Base-by-base conservation (phyloP, 2,329 filamentous ascomycete genomes). In the Phyllosticta citriasiana region DNA sequence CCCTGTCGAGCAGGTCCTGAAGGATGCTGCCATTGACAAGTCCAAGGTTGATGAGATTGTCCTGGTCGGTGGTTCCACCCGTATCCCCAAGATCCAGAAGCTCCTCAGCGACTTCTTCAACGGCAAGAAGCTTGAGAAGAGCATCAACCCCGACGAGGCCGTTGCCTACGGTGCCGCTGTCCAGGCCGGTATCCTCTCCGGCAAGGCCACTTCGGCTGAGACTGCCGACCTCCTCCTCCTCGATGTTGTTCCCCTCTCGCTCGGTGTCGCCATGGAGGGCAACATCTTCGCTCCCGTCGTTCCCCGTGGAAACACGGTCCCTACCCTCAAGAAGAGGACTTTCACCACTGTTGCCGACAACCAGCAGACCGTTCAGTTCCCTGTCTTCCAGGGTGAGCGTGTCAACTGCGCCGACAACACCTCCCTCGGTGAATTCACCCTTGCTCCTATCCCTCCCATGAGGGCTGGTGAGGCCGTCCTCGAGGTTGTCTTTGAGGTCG, bases 71-170 rank as follows among this genome's bases (percentile, higher is more conserved):
- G 94, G 94, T 71, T 97, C 92, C 66, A 99, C 94, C 73, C 94
- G 94, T 91, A 99, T 99, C 71, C 94, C 94, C 74, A 87, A 88
- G 77, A 96, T 99, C 78, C 94, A 99, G 88, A 97, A 97, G 86
- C 88, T 99, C 68, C 87, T 99, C 69, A 92, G 88, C 81, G 94
- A 99, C 80, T 97, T 92, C 86, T 99, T 99, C 82, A 89, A 95
- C 77, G 92, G 92, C 80, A 99, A 99, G 91, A 97, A 99, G 88
- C 90, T 97, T 69, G 93, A 97, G 86, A 97, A 97, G 81, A 94
- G 89, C 84, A 97, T 97, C 83, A 99, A 99, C 86, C 94, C 94
- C 72, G 94, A 99, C 76, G 94, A 99, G 84, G 94, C 94, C 70
- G 94, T 99, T 73, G 94, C 94, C 71, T 97, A 97, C 80, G 94